These are phyloP conservation scores for Pseudotsuga menziesii DNA, from an alignment of 75 land plant genomes.

Conservation along the genomic window DNA sequence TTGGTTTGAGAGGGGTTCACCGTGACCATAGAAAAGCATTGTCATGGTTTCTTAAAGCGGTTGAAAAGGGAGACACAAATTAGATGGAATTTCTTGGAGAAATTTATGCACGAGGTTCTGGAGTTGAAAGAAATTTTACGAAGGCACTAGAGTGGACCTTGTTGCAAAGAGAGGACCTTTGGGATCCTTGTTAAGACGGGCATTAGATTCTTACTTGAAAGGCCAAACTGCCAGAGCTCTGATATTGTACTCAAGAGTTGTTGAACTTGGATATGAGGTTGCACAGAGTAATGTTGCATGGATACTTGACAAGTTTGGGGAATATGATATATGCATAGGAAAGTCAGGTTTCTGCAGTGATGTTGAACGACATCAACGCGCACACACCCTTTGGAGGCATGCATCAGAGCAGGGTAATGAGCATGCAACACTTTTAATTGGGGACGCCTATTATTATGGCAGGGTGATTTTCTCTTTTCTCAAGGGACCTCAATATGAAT, in stretches of 20 bases:
- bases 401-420: constrained; percentile 99
- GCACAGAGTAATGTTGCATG: constrained; percentile 99
- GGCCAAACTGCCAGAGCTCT: constrained; percentile 83
- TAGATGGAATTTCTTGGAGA: constrained; percentile 97
- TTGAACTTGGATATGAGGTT: constrained; percentile 95
- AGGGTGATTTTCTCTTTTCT: constrained; percentile 36
- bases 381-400: constrained; percentile 95
- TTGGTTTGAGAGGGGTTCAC: constrained; percentile 82
- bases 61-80: constrained; percentile 77
- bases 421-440: constrained; percentile 95
- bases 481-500: neutral
- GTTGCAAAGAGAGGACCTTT: constrained; percentile 99
- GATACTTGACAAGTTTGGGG: constrained; percentile 92
- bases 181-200: constrained; percentile 93
- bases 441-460: constrained; percentile 99
- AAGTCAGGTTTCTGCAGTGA: constrained; percentile 84
- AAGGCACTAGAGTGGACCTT: constrained; percentile 79
- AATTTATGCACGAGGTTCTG: constrained; percentile 93
- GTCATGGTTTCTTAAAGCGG: constrained; percentile 82
- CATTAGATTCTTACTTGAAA: constrained; percentile 84
- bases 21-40: constrained; percentile 76
- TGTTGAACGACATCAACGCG: constrained; percentile 79
- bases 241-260: constrained; percentile 84
- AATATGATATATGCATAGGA: constrained; percentile 81
- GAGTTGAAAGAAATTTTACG: constrained; percentile 90